Conservation (phyloP, 441 rosid genomes). For the Brassica hybrid region DNA sequence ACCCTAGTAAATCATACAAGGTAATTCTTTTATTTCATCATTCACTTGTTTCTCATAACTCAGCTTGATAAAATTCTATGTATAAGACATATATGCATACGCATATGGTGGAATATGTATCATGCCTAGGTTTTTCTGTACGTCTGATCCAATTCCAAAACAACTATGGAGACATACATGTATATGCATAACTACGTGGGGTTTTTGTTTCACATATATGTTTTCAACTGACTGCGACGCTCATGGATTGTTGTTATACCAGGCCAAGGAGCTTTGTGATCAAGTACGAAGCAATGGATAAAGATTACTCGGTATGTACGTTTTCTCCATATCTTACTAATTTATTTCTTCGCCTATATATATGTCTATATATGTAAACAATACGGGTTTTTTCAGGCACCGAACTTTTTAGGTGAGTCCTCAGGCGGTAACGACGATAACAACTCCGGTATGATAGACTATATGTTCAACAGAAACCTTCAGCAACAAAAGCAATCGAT, state of each 20-base stretch:
- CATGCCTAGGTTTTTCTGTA: constrained; percentile 13
- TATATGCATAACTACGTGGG: not conserved
- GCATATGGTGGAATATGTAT: constrained; percentile 11
- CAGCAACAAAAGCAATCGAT: constrained; percentile 47
- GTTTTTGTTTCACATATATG: constrained; percentile 10
- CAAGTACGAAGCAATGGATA: not conserved
- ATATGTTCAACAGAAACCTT: constrained; percentile 58
- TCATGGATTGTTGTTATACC: constrained; percentile 25
- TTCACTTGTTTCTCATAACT: not conserved
- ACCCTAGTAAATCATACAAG: not conserved
- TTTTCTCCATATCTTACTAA: constrained; percentile 6
- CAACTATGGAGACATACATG: not conserved
- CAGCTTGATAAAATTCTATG: not conserved
- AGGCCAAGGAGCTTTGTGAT: not conserved
- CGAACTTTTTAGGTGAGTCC: constrained; percentile 42
- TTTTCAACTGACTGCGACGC: constrained; percentile 20
- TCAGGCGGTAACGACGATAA: constrained; percentile 43
- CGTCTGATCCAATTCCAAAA: not conserved
- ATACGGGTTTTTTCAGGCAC: constrained; percentile 50
- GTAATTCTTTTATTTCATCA: not conserved
- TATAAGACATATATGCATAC: not conserved
- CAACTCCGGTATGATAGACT: constrained; percentile 60
- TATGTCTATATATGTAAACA: not conserved
- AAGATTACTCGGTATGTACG: constrained; percentile 1
- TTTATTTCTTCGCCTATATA: constrained; percentile 9